Percentiles rank a stretch among this genome's conserved stretches.
These are phyloP conservation scores for Fusarium newnesense DNA, from an alignment of 2,329 filamentous ascomycete species.

Conservation along the genomic window DNA sequence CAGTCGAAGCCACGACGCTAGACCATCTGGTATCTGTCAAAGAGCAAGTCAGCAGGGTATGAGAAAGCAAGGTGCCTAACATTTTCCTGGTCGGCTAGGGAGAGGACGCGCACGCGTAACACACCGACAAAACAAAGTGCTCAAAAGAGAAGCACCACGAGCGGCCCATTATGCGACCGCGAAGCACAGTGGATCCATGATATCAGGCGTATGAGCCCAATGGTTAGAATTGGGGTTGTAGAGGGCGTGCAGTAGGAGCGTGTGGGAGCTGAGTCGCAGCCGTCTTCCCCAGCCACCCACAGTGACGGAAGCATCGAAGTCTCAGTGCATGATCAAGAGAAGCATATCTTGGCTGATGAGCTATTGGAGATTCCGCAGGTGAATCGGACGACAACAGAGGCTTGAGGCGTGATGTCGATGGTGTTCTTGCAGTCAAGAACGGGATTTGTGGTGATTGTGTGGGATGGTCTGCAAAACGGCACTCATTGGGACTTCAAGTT, in stretches of 20 bases:
- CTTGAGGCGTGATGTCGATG: slow-evolving; percentile 26
- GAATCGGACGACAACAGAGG: slow-evolving; percentile 35
- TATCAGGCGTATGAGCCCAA: slow-evolving; percentile 42
- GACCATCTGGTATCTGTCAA: slow-evolving; percentile 34
- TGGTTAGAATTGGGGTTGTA: slow-evolving; percentile 34
- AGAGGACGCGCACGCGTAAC: slow-evolving; percentile 48
- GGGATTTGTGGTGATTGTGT: slow-evolving; percentile 27
- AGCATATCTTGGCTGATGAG: slow-evolving; percentile 29
- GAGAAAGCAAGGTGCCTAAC: slow-evolving; percentile 27
- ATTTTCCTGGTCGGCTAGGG: slow-evolving; percentile 23
- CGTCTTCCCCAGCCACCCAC: slow-evolving; percentile 40
- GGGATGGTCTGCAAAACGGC: slow-evolving; percentile 17
- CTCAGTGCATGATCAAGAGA: slow-evolving; percentile 28
- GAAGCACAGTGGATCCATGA: slow-evolving; percentile 49
- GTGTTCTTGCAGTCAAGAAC: slow-evolving; percentile 19
- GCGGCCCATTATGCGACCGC: slow-evolving; percentile 49
- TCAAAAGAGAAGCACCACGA: slow-evolving; percentile 43
- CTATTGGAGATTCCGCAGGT: slow-evolving; percentile 34
- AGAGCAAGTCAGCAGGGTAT: slow-evolving; percentile 38
- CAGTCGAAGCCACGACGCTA: slow-evolving; percentile 37
- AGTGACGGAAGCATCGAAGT: slow-evolving; percentile 26
- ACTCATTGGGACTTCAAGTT: slow-evolving; percentile 18
- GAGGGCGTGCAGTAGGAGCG: slow-evolving; percentile 38
- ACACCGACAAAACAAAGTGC: slow-evolving; percentile 50
- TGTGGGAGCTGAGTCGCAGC: slow-evolving; percentile 36